These are phyloP conservation scores for Sechiopsis laciniata DNA, from an alignment of 306 rosid species.

Conservation along the genomic window DNA sequence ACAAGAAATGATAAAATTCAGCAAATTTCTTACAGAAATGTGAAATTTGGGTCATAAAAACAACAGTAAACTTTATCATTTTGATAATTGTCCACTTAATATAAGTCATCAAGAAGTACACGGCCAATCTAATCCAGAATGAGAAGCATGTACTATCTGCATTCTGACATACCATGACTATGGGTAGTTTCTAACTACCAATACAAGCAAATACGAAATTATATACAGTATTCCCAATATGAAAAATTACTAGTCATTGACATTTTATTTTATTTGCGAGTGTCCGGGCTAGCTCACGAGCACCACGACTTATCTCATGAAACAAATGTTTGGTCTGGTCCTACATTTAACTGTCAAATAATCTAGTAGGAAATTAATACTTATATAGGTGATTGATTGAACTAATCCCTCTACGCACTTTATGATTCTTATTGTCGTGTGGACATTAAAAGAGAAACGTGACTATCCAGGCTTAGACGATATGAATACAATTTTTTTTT, in stretches of 20 bases:
- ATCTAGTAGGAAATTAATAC: no score
- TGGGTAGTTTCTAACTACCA: not conserved
- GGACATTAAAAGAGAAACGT: not conserved
- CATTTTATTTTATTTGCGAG: no score
- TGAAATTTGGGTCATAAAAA: not conserved
- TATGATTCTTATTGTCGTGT: not conserved
- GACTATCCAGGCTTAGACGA: not conserved
- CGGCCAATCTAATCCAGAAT: not conserved
- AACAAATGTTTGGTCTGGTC: no score
- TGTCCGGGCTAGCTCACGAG: no score
- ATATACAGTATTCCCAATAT: not conserved
- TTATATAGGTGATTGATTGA: no score
- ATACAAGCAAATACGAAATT: not conserved
- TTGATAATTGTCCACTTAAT: not conserved
- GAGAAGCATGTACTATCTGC: not conserved
- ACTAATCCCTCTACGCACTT: no score
- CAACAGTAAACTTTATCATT: conserved; percentile 4
- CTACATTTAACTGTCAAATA: no score
- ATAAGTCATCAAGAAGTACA: not conserved
- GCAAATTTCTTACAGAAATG: not conserved
- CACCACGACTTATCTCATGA: no score
- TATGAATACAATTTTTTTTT: not conserved
- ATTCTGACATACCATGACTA: not conserved
- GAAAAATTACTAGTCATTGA: not conserved
- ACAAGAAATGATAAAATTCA: not conserved